Evolutionary conservation across 2,329 filamentous ascomycete species (phyloP).

Genomic region (Arthrobotrys iridis): DNA sequence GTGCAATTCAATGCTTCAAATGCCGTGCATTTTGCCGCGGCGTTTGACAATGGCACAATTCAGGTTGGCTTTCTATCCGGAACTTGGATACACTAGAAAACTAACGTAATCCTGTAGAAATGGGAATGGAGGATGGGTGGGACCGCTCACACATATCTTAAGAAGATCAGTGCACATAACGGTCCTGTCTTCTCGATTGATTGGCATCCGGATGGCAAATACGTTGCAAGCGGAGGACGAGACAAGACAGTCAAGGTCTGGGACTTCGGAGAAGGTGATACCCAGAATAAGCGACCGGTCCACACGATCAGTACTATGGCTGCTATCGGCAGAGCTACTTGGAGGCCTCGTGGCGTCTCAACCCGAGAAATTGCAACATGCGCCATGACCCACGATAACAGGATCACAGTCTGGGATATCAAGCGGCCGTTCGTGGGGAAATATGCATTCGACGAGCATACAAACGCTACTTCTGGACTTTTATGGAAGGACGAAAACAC

Average conservation of each 20-base stretch:
- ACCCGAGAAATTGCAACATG: conserved; percentile 69
- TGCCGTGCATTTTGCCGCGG: conserved; percentile 57
- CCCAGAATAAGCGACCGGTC: conserved; percentile 70
- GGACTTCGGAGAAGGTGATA: conserved; percentile 71
- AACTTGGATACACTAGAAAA: conserved; percentile 36
- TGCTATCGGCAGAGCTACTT: conserved; percentile 69
- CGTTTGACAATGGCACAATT: conserved; percentile 58
- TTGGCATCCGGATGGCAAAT: conserved; percentile 76
- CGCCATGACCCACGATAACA: conserved; percentile 67
- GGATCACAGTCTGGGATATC: conserved; percentile 75
- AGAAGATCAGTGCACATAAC: conserved; percentile 57
- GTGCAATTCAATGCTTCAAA: conserved; percentile 58
- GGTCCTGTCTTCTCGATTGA: conserved; percentile 57
- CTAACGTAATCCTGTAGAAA: conserved; percentile 46
- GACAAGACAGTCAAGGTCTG: conserved; percentile 73
- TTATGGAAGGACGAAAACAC: conserved; percentile 74
- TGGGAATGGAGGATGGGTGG: conserved; percentile 52
- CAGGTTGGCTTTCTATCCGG: conserved; percentile 50
- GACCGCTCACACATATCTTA: conserved; percentile 38
- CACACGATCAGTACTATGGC: conserved; percentile 72
- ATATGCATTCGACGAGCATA: conserved; percentile 72
- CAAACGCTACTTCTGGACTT: conserved; percentile 68
- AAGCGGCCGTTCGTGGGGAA: conserved; percentile 74
- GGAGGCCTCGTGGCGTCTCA: conserved; percentile 65
- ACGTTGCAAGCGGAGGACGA: conserved; percentile 69